Evolutionary conservation across 2,329 filamentous ascomycete species (phyloP).

Genomic region (Microdochium bolleyi): DNA sequence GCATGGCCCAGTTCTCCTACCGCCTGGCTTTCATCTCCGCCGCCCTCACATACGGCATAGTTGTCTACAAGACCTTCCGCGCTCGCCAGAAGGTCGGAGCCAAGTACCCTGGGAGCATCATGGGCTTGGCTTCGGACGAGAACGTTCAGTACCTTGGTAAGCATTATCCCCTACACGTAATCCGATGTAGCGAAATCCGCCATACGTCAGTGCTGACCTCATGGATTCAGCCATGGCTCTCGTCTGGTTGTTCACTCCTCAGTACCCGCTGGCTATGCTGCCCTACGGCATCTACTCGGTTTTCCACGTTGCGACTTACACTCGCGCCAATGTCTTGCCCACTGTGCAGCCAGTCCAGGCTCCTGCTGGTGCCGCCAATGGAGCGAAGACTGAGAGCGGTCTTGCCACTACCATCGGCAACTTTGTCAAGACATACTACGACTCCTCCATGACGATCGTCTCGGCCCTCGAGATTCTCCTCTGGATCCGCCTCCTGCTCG

Average conservation of each 20-base stretch:
- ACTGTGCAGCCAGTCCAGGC: conserved; percentile 65
- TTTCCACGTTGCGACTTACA: conserved; percentile 97
- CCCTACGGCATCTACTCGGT: conserved; percentile 96
- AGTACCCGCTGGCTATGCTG: conserved; percentile 82
- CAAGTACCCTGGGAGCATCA: conserved; percentile 48
- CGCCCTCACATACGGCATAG: conserved; percentile 90
- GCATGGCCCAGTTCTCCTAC: conserved; percentile 76
- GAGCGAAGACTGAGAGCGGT: conserved; percentile 50
- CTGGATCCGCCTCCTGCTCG: conserved; percentile 74
- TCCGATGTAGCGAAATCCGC: neutral
- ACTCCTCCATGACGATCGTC: conserved; percentile 89
- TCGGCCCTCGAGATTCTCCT: conserved; percentile 80
- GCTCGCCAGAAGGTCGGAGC: conserved; percentile 71
- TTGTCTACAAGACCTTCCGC: conserved; percentile 95
- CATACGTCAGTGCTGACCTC: conserved; percentile 6
- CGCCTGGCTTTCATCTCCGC: conserved; percentile 85
- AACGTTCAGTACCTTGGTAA: conserved; percentile 96
- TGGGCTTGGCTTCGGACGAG: conserved; percentile 75
- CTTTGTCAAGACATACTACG: conserved; percentile 98
- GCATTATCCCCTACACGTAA: neutral
- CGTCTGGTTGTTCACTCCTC: conserved; percentile 87
- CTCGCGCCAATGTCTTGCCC: conserved; percentile 86
- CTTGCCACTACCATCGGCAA: conserved; percentile 76
- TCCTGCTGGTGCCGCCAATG: conserved; percentile 45
- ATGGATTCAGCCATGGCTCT: conserved; percentile 69